Conservation (phyloP, 352 stramenopile species). For the Phytophthora agathidicida region DNA sequence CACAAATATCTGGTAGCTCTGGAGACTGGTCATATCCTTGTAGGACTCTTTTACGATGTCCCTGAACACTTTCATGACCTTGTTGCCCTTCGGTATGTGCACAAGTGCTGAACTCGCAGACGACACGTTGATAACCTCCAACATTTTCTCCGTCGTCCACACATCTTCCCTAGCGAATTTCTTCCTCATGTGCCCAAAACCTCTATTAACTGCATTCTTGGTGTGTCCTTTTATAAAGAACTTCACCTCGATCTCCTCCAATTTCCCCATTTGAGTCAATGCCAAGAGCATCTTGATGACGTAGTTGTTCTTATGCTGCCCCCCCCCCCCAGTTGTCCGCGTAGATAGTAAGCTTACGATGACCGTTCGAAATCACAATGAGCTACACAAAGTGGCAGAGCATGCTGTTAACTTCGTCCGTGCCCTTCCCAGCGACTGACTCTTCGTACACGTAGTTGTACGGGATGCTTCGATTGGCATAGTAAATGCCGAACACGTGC, state of each 20-base stretch:
- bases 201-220: no score
- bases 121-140: no score
- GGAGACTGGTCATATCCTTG: neutral
- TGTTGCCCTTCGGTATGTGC: neutral
- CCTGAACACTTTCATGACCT: neutral
- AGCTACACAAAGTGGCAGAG: conserved; percentile 5
- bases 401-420: conserved; percentile 15
- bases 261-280: no score
- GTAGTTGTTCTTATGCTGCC: conserved; percentile 25
- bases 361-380: neutral
- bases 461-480: no score
- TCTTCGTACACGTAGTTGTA: conserved; percentile 22
- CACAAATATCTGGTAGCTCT: conserved; percentile 4
- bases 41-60: neutral
- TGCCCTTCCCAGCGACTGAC: neutral
- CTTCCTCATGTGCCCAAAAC: no score
- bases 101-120: neutral
- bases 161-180: no score
- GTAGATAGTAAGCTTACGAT: neutral
- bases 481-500: no score
- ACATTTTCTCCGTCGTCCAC: no score
- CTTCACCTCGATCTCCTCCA: no score
- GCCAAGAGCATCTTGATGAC: no score
- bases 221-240: no score
- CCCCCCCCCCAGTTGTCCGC: conserved; percentile 8